Evolutionary conservation across 2,329 filamentous ascomycete genomes (phyloP).

Genomic region (Cladosporium cucumerinum): DNA sequence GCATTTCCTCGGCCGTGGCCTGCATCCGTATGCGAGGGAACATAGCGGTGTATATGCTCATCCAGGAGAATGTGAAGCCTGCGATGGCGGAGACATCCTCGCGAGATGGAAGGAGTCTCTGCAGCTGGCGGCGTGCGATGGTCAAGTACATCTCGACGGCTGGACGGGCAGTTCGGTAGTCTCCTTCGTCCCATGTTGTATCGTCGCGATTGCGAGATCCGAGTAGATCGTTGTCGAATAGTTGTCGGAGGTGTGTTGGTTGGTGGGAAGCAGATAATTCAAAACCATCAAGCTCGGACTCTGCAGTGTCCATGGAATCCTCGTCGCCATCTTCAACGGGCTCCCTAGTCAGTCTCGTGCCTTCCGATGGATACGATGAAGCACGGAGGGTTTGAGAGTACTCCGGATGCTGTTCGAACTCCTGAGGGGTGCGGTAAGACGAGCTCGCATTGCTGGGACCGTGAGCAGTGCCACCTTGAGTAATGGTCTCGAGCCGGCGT

Average conservation of each 20-base stretch:
- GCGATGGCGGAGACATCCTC: constrained; percentile 26
- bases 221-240: constrained; percentile 34
- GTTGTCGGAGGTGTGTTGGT: constrained; percentile 30
- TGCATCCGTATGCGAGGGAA: constrained; percentile 23
- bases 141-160: constrained; percentile 15
- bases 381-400: not conserved
- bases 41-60: constrained; percentile 28
- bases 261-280: constrained; percentile 22
- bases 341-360: not conserved
- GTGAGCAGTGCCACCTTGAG: constrained; percentile 6
- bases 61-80: constrained; percentile 20
- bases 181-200: not conserved
- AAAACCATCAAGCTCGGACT: constrained; percentile 14
- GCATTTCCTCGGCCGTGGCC: constrained; percentile 23
- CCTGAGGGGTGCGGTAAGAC: not conserved
- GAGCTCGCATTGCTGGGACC: not conserved
- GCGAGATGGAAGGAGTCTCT: constrained; percentile 27
- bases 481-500: constrained; percentile 20
- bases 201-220: not conserved
- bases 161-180: not conserved
- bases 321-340: not conserved
- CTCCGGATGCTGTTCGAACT: not conserved
- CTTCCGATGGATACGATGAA: not conserved
- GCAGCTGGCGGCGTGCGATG: constrained; percentile 23
- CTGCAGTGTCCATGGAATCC: not conserved